phyloP scores from a whole-genome alignment of 1,139 yeast species.

The Fermentozyma sake region DNA sequence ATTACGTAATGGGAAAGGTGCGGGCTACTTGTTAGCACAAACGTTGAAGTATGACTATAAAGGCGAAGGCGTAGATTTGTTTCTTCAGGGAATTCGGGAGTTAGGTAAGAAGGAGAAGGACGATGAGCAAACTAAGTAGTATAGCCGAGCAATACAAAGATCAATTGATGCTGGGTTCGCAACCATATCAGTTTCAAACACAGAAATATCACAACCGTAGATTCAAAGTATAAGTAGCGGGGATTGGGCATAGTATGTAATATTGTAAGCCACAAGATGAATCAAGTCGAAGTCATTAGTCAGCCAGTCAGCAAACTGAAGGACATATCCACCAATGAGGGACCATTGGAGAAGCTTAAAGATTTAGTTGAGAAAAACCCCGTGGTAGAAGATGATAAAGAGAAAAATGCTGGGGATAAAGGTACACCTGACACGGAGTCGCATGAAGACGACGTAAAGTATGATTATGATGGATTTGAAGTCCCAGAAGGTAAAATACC shows the following conservation, averaged over 20 bases:
- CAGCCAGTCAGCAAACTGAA: too few relatives aligned
- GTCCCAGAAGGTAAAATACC: constrained; percentile 39
- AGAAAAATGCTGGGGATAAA: constrained; percentile 3
- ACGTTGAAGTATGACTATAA: constrained; percentile 47
- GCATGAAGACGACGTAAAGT: constrained; percentile 6
- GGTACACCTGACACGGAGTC: constrained; percentile 2
- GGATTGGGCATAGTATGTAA: too few relatives aligned
- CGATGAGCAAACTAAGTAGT: too few relatives aligned
- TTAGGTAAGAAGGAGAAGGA: constrained; percentile 20
- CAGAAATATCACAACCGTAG: too few relatives aligned
- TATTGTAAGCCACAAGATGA: too few relatives aligned
- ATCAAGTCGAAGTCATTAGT: too few relatives aligned
- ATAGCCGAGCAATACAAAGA: too few relatives aligned
- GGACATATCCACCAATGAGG: too few relatives aligned
- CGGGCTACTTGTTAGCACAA: constrained; percentile 50
- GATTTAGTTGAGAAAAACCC: constrained; percentile 12
- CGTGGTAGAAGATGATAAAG: constrained; percentile 4
- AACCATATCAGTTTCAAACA: too few relatives aligned
- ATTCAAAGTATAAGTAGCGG: too few relatives aligned
- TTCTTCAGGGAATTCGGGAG: constrained; percentile 45
- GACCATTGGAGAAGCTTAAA: constrained; percentile 13
- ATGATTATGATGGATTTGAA: constrained; percentile 34
- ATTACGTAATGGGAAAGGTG: constrained; percentile 37
- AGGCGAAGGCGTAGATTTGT: constrained; percentile 59
- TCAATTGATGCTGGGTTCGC: too few relatives aligned